Evolutionary conservation across 2,329 filamentous ascomycete species (phyloP), one percentile per base, ranked within the genome.

Genomic region (Penicillium sp.): DNA sequence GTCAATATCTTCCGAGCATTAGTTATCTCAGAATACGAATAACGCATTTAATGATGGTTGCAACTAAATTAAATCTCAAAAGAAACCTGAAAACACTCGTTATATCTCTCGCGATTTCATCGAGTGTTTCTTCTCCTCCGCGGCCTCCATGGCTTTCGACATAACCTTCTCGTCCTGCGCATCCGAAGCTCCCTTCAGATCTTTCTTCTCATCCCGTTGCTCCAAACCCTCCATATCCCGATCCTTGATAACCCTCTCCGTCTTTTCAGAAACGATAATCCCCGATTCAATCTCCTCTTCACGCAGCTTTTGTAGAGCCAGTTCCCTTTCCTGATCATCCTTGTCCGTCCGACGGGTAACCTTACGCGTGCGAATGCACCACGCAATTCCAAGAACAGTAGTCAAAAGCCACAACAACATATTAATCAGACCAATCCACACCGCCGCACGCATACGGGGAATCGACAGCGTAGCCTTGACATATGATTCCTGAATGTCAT

Each of bases 391-490:
- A n/a, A 55, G 43, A 17, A 55, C 33, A 32, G 24, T 34, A 6
- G 52, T 51, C 21, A 40, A 20, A 37, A 55, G 34, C 52, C 52
- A 55, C 3, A 55, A 29, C 18, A 55, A 7, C 44, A 51, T 41
- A 37, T 55, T 51, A 18, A 55, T n/a, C 9, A 55, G 17, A 24
- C 44, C 45, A 27, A 55, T 39, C 48, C 52, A 55, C 13, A 55
- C 33, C 15, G 48, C 48, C 27, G 48, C 52, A 3, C 18, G 39
- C 52, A 55, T 55, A 15, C 52, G 39, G 12, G 36, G 15, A 23
- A 53, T 15, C 3, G 48, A 48, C 10, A 21, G 18, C 7, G 48
- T 51, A 23, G 26, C 24, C 2, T 30, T 12, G 4, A 21, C 23
- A n/a, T 45, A 48, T 8, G 24, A 13, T 10, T 37, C 12, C 13